Conservation (phyloP, 1,284 basidiomycete genomes). For the Microbotryum violaceum region DNA sequence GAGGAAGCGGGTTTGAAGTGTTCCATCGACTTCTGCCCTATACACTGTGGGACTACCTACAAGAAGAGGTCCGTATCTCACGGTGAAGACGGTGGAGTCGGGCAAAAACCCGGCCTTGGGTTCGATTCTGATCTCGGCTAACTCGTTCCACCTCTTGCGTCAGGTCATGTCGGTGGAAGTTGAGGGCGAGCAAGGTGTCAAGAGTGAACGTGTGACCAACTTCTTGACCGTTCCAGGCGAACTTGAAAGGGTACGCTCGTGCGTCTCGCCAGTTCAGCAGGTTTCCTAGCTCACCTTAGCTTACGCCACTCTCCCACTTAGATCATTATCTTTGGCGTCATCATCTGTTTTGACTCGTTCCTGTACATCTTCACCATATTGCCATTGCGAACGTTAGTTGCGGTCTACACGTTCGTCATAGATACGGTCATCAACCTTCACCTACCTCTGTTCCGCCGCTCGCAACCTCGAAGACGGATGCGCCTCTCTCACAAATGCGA, state of each 20-base stretch:
- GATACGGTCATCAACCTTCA: constrained; percentile 40
- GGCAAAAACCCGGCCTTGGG: neutral
- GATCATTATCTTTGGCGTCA: constrained; percentile 86
- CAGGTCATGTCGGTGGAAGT: constrained; percentile 82
- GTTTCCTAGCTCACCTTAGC: neutral
- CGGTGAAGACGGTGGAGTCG: too few species aligned
- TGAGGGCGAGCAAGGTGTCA: constrained; percentile 84
- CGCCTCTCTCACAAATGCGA: constrained; percentile 87
- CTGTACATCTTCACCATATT: constrained; percentile 97
- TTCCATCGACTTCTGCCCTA: constrained; percentile 47
- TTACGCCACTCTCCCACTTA: constrained; percentile 37
- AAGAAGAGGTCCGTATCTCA: constrained; percentile 47
- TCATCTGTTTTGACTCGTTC: constrained; percentile 94
- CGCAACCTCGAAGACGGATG: constrained; percentile 40
- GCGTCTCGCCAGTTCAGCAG: neutral
- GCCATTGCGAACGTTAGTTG: constrained; percentile 61
- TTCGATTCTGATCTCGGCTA: too few species aligned
- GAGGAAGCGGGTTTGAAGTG: neutral
- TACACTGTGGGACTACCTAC: constrained; percentile 85
- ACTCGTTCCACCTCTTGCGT: neutral
- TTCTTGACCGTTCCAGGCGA: constrained; percentile 89
- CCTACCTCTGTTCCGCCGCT: neutral
- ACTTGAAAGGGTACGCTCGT: constrained; percentile 70
- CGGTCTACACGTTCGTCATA: constrained; percentile 47
- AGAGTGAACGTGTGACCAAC: constrained; percentile 97